Evolutionary conservation across 2,329 filamentous ascomycete genomes (phyloP), one percentile per base, ranked within the genome.

Genomic region (Didymella arachidicola): DNA sequence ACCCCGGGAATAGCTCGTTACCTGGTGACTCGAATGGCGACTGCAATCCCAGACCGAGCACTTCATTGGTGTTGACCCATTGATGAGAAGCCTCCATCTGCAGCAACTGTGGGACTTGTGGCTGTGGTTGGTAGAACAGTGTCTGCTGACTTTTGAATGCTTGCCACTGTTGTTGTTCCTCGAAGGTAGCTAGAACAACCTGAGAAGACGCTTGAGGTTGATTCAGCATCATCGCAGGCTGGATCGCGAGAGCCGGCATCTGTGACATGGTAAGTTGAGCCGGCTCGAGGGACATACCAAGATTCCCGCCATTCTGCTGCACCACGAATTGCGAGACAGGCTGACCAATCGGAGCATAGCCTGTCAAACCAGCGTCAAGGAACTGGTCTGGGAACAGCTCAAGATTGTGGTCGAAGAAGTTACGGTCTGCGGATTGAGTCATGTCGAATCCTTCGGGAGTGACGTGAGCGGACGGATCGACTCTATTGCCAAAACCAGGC

Each of bases 121-220:
- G 27, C 36, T 43, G 34, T 10, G 27, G 29, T 6, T 57, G 46
- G 18, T n/a, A 32, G 8, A 46, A 4, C 5, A 42, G 53, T 8
- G 18, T 12, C 1, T 51, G 42, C 48, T 41, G 34, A 12, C 26
- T 42, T 6, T 27, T 43, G 25, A 29, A 36, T 10, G 32, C 36
- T 11, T 50, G 47, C 47, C 18, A 46, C 16, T 26, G 19, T 12
- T 52, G 47, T 36, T 52, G 27, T 7, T 47, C 36, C 10, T 36
- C 34, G 14, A 8, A 6, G 7, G 22, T n/a, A 26, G 27, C 14
- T 42, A 27, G 19, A 11, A 25, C 25, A 2, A 30, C 43, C 36
- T 36, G 52, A 22, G 12, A 19, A 38, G 25, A 29, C 16, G 10
- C 4, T 19, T 26, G 34, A 34, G 26, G 18, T 1, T 46, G 25